Conservation (phyloP, 768 basidiomycete species). For the Agaricus subrufescens region DNA sequence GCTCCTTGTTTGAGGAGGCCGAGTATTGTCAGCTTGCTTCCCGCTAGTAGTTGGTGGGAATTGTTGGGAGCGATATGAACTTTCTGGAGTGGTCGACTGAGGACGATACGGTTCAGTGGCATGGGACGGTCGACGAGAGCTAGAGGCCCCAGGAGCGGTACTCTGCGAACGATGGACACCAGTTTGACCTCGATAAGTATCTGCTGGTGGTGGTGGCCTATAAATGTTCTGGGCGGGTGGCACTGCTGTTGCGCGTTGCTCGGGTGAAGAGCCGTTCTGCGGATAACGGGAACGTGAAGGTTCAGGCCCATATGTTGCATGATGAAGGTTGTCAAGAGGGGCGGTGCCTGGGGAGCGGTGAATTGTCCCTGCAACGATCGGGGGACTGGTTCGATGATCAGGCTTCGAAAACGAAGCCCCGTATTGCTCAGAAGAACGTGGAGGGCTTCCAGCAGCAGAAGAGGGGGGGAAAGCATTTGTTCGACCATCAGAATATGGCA, state of each 20-base stretch:
- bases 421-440: neutral
- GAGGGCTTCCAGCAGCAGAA: neutral
- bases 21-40: neutral
- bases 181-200: neutral
- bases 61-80: slow-evolving; percentile 2
- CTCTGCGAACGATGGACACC: slow-evolving; percentile 3
- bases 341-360: neutral
- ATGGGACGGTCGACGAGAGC: neutral
- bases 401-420: neutral
- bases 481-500: neutral
- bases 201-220: neutral
- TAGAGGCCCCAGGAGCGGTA: slow-evolving; percentile 2
- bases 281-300: neutral
- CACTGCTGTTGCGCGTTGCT: neutral
- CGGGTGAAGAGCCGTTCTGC: slow-evolving; percentile 3
- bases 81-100: slow-evolving; percentile 7
- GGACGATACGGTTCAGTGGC: slow-evolving; percentile 5
- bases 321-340: neutral
- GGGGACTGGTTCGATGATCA: slow-evolving; percentile 2
- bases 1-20: neutral
- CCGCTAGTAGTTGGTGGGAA: neutral
- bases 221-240: neutral
- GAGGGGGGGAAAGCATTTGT: neutral
- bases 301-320: neutral
- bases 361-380: neutral